Conservation (phyloP, 1,284 basidiomycete species). For the Ceratorhiza oryzae-sativae region DNA sequence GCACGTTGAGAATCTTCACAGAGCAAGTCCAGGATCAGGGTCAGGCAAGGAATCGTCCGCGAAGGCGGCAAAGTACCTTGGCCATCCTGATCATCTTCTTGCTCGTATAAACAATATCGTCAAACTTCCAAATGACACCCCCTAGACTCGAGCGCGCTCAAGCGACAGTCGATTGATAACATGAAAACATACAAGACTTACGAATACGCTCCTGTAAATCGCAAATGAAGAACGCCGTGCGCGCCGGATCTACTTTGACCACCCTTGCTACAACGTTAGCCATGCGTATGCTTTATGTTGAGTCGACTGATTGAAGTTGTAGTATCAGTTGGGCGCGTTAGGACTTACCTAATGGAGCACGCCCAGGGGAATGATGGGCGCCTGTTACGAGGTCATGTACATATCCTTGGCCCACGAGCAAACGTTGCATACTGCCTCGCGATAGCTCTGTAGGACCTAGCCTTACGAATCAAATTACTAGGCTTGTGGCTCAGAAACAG, state of each 20-base stretch:
- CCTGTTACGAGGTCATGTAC: background rate
- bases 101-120: conserved; percentile 38
- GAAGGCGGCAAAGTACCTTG: background rate
- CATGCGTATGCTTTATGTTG: conserved; percentile 3
- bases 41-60: background rate
- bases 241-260: conserved; percentile 33
- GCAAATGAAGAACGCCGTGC: conserved; percentile 42
- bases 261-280: conserved; percentile 1
- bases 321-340: background rate
- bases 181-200: conserved; percentile 39
- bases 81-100: conserved; percentile 42
- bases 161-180: background rate
- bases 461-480: background rate
- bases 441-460: conserved; percentile 2
- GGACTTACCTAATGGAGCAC: background rate
- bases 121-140: conserved; percentile 39
- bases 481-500: conserved; percentile 3
- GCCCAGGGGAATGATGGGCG: conserved; percentile 16
- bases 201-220: conserved; percentile 43
- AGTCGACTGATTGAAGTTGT: background rate
- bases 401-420: background rate
- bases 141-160: conserved; percentile 28
- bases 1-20: conserved; percentile 39
- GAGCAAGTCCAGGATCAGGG: background rate
- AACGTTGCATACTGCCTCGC: background rate